A percentile compares a stretch with the other conserved stretches of the same genome.
phyloP scores from a whole-genome alignment of 441 rosid genomes.

The Populus tomentosa region DNA sequence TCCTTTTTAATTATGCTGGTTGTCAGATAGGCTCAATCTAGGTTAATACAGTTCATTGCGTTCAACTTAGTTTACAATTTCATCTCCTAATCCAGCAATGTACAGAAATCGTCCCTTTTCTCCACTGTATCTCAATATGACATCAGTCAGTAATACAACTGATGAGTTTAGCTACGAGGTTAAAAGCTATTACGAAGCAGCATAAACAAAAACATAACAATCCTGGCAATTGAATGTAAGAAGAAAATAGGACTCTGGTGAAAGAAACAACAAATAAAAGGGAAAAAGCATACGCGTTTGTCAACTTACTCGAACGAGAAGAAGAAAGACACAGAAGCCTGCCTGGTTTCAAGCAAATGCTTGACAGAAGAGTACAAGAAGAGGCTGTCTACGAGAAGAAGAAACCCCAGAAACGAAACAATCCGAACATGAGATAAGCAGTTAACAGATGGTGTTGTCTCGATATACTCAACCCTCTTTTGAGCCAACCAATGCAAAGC shows the following conservation, averaged over 20 bases:
- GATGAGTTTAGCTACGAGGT: neutral
- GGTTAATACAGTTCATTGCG: too few species aligned
- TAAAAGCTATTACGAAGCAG: neutral
- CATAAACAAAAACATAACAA: neutral
- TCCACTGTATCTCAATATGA: neutral
- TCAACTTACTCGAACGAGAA: slow-evolving; percentile 89
- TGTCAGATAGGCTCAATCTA: too few species aligned
- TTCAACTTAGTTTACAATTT: too few species aligned
- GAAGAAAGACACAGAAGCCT: slow-evolving; percentile 92
- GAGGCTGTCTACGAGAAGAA: slow-evolving; percentile 68
- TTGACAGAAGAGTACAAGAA: slow-evolving; percentile 66
- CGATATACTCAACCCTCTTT: slow-evolving; percentile 90
- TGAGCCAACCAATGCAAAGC: slow-evolving; percentile 96
- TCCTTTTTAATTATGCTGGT: too few species aligned
- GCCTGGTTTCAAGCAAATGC: slow-evolving; percentile 58
- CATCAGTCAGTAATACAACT: neutral
- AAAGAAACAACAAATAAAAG: neutral
- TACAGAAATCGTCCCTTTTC: too few species aligned
- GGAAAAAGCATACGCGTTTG: neutral
- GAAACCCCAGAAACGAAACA: slow-evolving; percentile 82
- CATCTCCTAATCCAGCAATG: too few species aligned
- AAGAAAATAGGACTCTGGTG: neutral
- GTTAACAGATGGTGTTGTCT: slow-evolving; percentile 87
- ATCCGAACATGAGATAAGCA: slow-evolving; percentile 70
- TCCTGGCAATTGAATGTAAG: neutral